Evolutionary conservation across 768 basidiomycete genomes (phyloP), one percentile per base, ranked within the genome.

Genomic region (Lactarius deliciosus): DNA sequence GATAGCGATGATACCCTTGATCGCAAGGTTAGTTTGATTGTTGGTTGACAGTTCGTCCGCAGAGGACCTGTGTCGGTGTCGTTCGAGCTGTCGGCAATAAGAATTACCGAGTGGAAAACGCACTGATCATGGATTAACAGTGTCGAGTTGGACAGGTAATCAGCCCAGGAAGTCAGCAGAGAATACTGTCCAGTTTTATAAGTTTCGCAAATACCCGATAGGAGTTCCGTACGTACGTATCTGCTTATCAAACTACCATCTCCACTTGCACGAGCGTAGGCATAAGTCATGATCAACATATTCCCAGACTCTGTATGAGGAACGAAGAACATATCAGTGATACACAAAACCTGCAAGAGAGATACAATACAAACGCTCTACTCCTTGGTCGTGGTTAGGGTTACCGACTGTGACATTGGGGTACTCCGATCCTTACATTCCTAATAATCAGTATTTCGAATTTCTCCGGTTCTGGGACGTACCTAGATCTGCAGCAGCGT

Each of bases 1-100:
- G 71, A 89, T 86, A 5, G 86, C 87, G 57, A 88, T 75, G 64
- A 88, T 86, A 45, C 88, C 88, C 71, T 90, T 90, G 75, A 89
- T 84, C 5, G 87, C 88, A 22, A 88, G 78, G 71, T 88, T 89
- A 16, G 87, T 89, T 72, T 88, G 86, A 70, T 89, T 88, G 8
- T 80, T 79, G 25, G 40, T 57, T 4, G 57, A 20, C 15, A 53
- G 25, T 1, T 15, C 11, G 47, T 74, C 69, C 2, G 66, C 64
- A 9, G 64, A 59, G 6, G n/a, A 28, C 41, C 73, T 71, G 57
- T 62, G 30, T n/a, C 10, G n/a, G 2, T 25, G 25, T 40, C 53
- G 7, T 47, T 53, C 63, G 58, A 22, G 25, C 64, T 40, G n/a
- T 64, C 20, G 59, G 41, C 1, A 11, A 11, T n/a, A 9, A 16